Conservation (phyloP, 345 rosid species). For the Combretum micranthum region DNA sequence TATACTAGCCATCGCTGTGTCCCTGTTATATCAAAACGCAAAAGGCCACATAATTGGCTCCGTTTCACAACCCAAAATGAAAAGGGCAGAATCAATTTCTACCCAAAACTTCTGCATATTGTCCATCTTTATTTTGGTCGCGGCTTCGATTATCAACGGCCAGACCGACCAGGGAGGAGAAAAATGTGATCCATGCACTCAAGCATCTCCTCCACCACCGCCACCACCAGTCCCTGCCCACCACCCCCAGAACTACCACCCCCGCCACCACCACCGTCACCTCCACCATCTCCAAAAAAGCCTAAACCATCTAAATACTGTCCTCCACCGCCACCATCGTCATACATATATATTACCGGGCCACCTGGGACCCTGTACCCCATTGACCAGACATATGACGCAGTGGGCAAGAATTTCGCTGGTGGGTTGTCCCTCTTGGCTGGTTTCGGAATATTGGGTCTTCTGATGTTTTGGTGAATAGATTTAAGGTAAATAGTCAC, state of each 20-base stretch:
- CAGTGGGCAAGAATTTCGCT: background rate
- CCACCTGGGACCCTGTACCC: conserved; percentile 47
- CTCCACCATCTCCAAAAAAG: conserved; percentile 28
- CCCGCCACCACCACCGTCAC: conserved; percentile 20
- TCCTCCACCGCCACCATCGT: conserved; percentile 29
- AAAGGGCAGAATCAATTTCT: background rate
- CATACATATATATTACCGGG: conserved; percentile 39
- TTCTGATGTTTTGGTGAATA: conserved; percentile 12
- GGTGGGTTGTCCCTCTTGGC: conserved; percentile 12
- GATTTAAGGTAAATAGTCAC: background rate
- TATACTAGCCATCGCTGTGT: no score
- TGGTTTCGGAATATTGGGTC: conserved; percentile 24
- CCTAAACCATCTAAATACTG: conserved; percentile 28
- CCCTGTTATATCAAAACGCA: no score
- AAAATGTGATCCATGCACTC: conserved; percentile 34
- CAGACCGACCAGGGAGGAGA: conserved; percentile 16
- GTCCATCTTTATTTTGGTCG: conserved; percentile 5
- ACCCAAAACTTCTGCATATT: background rate
- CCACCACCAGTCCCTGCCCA: conserved; percentile 15
- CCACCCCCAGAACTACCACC: conserved; percentile 22
- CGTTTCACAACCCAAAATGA: background rate
- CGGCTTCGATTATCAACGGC: conserved; percentile 7
- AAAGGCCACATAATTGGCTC: no score
- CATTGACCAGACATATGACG: conserved; percentile 15
- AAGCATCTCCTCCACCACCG: conserved; percentile 30